phyloP scores from a whole-genome alignment of 257 asterid species.

The Nyctanthes arbortristis region DNA sequence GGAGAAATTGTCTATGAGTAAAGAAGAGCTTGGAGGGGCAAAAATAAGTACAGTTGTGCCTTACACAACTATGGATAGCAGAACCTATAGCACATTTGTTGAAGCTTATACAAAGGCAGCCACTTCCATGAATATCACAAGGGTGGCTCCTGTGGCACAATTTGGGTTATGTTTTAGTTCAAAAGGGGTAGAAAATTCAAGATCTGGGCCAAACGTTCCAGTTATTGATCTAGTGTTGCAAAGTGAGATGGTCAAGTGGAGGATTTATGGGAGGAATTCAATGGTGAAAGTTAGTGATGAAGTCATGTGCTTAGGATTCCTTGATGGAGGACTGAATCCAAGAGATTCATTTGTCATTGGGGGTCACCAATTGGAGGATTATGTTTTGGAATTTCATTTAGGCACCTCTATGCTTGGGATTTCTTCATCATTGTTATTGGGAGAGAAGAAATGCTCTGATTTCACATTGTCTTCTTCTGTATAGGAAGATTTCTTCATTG shows the following conservation, averaged over 20 bases:
- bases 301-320: constrained; percentile 75
- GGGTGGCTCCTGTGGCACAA: constrained; percentile 55
- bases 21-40: constrained; percentile 40
- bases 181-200: constrained; percentile 27
- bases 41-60: constrained; percentile 56
- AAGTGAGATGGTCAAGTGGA: constrained; percentile 91
- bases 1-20: constrained; percentile 36
- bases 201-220: constrained; percentile 47
- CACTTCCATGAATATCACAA: constrained; percentile 43
- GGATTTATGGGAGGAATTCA: constrained; percentile 57
- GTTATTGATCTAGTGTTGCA: constrained; percentile 67
- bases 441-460: constrained; percentile 47
- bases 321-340: constrained; percentile 69
- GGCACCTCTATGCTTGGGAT: constrained; percentile 83
- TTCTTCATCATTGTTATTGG: constrained; percentile 45
- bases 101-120: constrained; percentile 51
- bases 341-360: constrained; percentile 67
- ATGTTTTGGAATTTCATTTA: constrained; percentile 64
- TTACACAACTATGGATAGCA: constrained; percentile 61
- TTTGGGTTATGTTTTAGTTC: constrained; percentile 70
- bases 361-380: constrained; percentile 75
- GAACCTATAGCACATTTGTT: constrained; percentile 39
- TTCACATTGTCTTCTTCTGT: constrained; percentile 26
- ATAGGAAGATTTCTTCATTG: constrained; percentile 19
- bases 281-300: constrained; percentile 64